Evolutionary conservation across 2,329 filamentous ascomycete genomes (phyloP), one percentile per base, ranked within the genome.

Genomic region (Coleophoma crateriformis): DNA sequence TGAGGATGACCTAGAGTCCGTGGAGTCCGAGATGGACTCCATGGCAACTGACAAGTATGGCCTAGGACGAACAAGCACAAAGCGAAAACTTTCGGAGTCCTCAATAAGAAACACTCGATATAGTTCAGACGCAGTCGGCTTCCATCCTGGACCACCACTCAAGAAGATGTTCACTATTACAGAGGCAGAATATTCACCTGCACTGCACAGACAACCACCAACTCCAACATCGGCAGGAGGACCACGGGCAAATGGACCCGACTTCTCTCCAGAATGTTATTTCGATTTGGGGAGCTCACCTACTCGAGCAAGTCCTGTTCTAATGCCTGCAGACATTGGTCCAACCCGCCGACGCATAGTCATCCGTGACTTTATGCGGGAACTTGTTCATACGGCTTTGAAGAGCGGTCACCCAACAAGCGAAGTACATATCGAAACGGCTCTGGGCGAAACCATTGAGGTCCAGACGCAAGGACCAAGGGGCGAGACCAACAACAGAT

Each of bases 291-390:
- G 14, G 7, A 17, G 13, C 15, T 38, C 35, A n/a, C 35, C 35
- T n/a, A 14, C 7, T 13, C 35, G 35, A 13, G 35, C 14, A 0
- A 53, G 45, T 32, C 50, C 50, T 10, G 22, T 37, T 14, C 44
- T 51, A 13, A 49, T 47, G 14, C 50, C 56, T 12, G 45, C 53
- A 3, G 50, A 57, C 4, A 32, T 54, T 4, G 57, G 50, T 43
- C 51, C 58, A 12, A 55, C 50, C 17, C 59, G 58, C 46, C 55
- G 54, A 19, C 58, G 54, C 17, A 43, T 65, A 14, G 40, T 55
- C n/a, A 60, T 55, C n/a, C 56, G 59, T 10, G 53, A 60, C 6
- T 66, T 66, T 27, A 57, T 66, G 49, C 52, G 50, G 19, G 53
- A 46, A 11, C 51, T 66, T 2, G 50, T 65, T 2, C 53, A 55